Evolutionary conservation across 1,139 yeast genomes (phyloP).

Genomic region (Sugiyamaella xylanicola): DNA sequence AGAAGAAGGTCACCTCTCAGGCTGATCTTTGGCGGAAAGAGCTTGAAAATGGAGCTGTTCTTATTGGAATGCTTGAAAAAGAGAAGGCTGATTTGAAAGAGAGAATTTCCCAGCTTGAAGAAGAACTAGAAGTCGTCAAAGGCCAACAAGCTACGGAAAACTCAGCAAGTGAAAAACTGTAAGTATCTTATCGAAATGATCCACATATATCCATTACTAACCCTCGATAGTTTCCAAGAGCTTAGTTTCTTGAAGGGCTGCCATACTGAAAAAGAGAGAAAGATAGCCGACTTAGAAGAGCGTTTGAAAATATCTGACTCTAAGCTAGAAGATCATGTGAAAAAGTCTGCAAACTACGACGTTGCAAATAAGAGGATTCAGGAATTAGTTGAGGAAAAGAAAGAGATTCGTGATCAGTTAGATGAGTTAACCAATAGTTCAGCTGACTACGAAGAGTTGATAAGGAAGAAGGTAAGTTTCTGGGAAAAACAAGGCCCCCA

Average conservation of each 20-base stretch:
- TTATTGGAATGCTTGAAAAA: constrained; percentile 40
- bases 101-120: constrained; percentile 34
- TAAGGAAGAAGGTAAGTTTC: constrained; percentile 39
- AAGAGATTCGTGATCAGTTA: constrained; percentile 46
- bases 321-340: constrained; percentile 45
- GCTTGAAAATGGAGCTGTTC: constrained; percentile 41
- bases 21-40: constrained; percentile 39
- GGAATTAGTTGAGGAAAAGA: constrained; percentile 54
- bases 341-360: constrained; percentile 37
- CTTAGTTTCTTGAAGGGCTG: constrained; percentile 33
- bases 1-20: constrained; percentile 42
- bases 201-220: neutral
- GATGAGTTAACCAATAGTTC: constrained; percentile 45
- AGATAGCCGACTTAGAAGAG: constrained; percentile 42
- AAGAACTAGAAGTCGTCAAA: constrained; percentile 30
- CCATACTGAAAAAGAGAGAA: constrained; percentile 41
- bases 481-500: too few species aligned
- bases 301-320: constrained; percentile 42
- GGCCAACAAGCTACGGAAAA: constrained; percentile 25
- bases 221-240: constrained; percentile 29
- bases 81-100: constrained; percentile 38
- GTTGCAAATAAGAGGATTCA: constrained; percentile 48
- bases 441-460: constrained; percentile 43
- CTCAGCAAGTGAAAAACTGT: constrained; percentile 26
- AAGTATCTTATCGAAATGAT: constrained; percentile 3